phyloP scores from a whole-genome alignment of 2,329 filamentous ascomycete species.

The Hymenoscyphus scutula region DNA sequence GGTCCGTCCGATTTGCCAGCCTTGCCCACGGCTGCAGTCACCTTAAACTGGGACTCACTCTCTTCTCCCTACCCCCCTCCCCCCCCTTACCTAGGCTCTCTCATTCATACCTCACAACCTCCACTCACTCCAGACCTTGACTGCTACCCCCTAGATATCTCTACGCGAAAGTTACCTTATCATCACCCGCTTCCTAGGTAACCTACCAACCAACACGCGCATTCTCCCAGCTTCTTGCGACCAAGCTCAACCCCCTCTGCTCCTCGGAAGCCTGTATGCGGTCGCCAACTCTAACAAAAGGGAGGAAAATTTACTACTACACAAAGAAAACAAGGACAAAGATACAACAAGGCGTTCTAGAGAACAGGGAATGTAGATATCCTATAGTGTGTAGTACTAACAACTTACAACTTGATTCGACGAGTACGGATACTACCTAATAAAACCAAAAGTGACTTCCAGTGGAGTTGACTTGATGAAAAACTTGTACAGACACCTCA shows the following conservation, averaged over 20 bases:
- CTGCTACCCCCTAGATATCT: background rate
- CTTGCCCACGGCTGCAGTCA: background rate
- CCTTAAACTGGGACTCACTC: background rate
- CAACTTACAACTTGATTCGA: background rate
- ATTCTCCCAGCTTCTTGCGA: background rate
- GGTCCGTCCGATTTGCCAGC: background rate
- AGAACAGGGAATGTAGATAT: conserved; percentile 6
- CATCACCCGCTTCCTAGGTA: background rate
- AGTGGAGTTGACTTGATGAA: no score
- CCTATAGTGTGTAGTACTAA: background rate
- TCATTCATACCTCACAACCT: conserved; percentile 1
- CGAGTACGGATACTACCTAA: background rate
- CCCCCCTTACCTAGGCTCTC: no score
- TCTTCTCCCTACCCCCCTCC: no score
- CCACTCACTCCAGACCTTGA: background rate
- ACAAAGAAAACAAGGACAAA: conserved; percentile 49
- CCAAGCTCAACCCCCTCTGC: conserved; percentile 1
- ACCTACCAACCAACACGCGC: background rate
- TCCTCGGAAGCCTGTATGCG: conserved; percentile 9
- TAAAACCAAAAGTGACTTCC: background rate
- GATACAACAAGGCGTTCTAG: conserved; percentile 29
- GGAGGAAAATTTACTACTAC: conserved; percentile 63
- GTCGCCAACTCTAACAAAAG: conserved; percentile 37
- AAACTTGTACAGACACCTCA: no score
- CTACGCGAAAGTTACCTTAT: background rate